Percentiles rank a stretch among this genome's conserved stretches.
Conservation (phyloP, 108 stramenopile genomes). For the Cylindrotheca closterium region DNA sequence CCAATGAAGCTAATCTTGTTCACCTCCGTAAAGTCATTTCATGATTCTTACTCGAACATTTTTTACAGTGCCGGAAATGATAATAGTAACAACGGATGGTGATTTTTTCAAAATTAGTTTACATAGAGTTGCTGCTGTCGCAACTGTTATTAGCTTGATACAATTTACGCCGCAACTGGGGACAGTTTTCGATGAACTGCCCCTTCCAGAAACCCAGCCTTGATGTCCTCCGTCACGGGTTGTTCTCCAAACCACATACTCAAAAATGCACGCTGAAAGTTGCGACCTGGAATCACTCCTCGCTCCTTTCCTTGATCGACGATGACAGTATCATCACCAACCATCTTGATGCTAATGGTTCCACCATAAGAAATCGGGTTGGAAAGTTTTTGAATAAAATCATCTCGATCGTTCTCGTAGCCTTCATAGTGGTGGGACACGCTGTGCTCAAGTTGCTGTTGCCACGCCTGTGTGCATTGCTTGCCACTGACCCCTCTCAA, state of each 20-base stretch:
- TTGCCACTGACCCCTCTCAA: conserved; percentile 21
- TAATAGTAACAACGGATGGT: no score
- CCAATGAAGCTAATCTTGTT: no score
- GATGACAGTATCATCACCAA: conserved; percentile 30
- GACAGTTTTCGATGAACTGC: conserved; percentile 5
- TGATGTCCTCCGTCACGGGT: conserved; percentile 32
- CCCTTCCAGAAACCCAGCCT: conserved; percentile 15
- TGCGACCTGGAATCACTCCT: conserved; percentile 21
- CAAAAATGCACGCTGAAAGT: conserved; percentile 36
- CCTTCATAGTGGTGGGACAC: conserved; percentile 32
- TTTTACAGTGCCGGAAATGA: no score
- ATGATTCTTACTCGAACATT: no score
- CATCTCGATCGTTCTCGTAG: conserved; percentile 30
- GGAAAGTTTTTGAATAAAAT: conserved; percentile 22
- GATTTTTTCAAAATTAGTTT: no score
- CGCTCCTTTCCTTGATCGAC: conserved; percentile 30
- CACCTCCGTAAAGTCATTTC: no score
- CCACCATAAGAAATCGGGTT: conserved; percentile 23
- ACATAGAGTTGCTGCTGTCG: no score
- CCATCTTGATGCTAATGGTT: conserved; percentile 22
- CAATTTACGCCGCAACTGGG: not conserved
- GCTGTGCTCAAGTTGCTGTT: conserved; percentile 34
- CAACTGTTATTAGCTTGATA: no score
- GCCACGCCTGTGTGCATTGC: conserved; percentile 28
- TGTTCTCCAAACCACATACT: conserved; percentile 46